Conservation (phyloP, 2,329 filamentous ascomycete genomes). For the Clonostachys chloroleuca region DNA sequence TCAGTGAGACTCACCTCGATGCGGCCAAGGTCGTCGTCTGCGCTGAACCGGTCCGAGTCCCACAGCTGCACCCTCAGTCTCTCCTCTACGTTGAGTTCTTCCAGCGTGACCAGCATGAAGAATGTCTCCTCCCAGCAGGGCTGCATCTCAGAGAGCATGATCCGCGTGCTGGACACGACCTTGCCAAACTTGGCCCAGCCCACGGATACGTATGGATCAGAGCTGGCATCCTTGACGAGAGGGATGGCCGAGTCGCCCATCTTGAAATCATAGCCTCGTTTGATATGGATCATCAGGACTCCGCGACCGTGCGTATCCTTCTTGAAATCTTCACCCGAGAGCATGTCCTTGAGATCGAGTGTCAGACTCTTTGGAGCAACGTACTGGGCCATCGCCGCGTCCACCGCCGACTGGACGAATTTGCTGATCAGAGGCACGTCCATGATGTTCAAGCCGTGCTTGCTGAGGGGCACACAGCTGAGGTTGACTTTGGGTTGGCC, state of each 20-base stretch:
- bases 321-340: conserved; percentile 74
- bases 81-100: conserved; percentile 70
- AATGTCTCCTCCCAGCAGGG: conserved; percentile 69
- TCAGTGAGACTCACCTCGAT: conserved; percentile 65
- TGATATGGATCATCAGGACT: conserved; percentile 62
- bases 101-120: conserved; percentile 63
- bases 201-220: conserved; percentile 68
- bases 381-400: conserved; percentile 70
- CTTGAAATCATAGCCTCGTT: conserved; percentile 66
- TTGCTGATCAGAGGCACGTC: conserved; percentile 70
- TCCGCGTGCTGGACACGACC: conserved; percentile 57
- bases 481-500: conserved; percentile 71
- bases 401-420: conserved; percentile 71
- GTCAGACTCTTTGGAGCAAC: conserved; percentile 74
- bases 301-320: conserved; percentile 65
- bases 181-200: conserved; percentile 75
- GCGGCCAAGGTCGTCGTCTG: conserved; percentile 70
- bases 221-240: conserved; percentile 52
- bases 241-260: conserved; percentile 63
- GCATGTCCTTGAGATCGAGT: conserved; percentile 71
- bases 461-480: conserved; percentile 66
- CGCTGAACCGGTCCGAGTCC: conserved; percentile 70
- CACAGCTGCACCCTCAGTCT: conserved; percentile 66
- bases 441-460: conserved; percentile 68
- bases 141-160: conserved; percentile 61